Base-by-base conservation (phyloP, 176 grass and related monocot species). In the Cymbopogon citratus region DNA sequence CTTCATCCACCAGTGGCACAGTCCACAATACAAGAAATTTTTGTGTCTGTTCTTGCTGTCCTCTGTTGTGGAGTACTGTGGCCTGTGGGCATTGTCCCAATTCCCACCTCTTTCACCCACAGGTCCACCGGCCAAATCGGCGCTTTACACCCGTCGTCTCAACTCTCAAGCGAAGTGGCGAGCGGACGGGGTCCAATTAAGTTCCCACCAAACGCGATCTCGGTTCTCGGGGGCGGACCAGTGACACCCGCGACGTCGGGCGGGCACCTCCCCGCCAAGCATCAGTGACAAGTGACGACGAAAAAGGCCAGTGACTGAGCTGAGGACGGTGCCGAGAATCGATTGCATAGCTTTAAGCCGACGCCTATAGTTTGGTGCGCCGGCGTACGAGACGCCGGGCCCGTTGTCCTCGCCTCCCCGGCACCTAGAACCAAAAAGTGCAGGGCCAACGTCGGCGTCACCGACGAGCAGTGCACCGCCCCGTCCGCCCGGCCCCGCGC, bases 401-500 rank as follows among this genome's bases (percentile, higher is more conserved):
- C 51, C 51, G 51, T 23, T 9, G 24, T 27, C 25, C 25, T 14
- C 24, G 25, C 25, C 25, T 63, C 59, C 1, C 59, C 27, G 59
- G 25, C 24, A 26, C 54, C 43, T 13, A 14, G 43, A 45, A 45
- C 43, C 43, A 41, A 45, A 41, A 18, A 6, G 15, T 51, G 52
- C 19, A 59, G 8, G 57, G 18, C 13, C 16, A 45, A 56, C 71
- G 78, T 87, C 73, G 31, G 40, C 68, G 25, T 74, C 80, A 45
- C 80, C 67, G 68, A 74, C 86, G 78, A 49, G 16, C 60, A 48
- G 66, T 64, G 3, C 66, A 77, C 75, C 75, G 75, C 75, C 35
- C 9, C 0, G 23, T 11, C 7, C 0, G 54, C n/a, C 56, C 3
- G 9, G 56, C 23, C 56, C 9, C 56, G 57, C 57, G 35, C 24